These are phyloP conservation scores for Chaetoceros tenuissimus DNA, from an alignment of 108 stramenopile genomes.

Conservation along the genomic window DNA sequence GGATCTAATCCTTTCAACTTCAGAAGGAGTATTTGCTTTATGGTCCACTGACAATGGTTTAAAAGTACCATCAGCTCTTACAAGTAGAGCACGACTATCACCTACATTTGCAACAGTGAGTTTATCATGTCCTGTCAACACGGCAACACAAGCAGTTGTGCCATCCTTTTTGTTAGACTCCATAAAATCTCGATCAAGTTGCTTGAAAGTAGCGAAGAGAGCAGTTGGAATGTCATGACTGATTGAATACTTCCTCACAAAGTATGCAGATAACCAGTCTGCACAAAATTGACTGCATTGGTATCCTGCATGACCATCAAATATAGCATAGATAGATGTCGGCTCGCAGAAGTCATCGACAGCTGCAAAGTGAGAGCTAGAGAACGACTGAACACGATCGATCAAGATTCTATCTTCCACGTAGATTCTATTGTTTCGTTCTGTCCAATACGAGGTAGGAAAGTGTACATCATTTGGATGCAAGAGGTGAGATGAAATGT, in stretches of 20 bases:
- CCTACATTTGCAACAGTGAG: conserved; percentile 94
- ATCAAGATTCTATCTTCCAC: conserved; percentile 62
- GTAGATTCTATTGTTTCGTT: conserved; percentile 63
- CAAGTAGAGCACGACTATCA: conserved; percentile 89
- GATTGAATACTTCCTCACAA: conserved; percentile 57
- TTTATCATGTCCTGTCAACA: conserved; percentile 59
- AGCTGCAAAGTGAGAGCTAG: background rate
- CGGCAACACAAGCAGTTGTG: conserved; percentile 69
- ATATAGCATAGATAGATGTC: conserved; percentile 52
- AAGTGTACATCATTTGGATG: conserved; percentile 60
- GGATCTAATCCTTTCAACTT: conserved; percentile 78
- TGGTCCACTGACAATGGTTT: conserved; percentile 82
- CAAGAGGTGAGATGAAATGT: conserved; percentile 63
- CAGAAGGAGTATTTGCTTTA: conserved; percentile 87
- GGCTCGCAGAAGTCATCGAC: background rate
- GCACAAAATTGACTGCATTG: conserved; percentile 85
- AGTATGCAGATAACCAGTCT: conserved; percentile 72
- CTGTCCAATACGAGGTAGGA: conserved; percentile 77
- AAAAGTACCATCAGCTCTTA: conserved; percentile 73
- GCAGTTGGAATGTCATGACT: conserved; percentile 61
- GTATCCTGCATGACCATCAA: conserved; percentile 95
- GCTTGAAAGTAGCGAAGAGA: conserved; percentile 65
- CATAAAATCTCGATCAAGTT: conserved; percentile 76
- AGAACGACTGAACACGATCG: background rate
- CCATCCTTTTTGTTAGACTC: conserved; percentile 73